A percentile compares a stretch with the other conserved stretches of the same genome.
These are phyloP conservation scores for Dendrobium chrysotoxum DNA, from an alignment of 106 monocot species.

Conservation along the genomic window DNA sequence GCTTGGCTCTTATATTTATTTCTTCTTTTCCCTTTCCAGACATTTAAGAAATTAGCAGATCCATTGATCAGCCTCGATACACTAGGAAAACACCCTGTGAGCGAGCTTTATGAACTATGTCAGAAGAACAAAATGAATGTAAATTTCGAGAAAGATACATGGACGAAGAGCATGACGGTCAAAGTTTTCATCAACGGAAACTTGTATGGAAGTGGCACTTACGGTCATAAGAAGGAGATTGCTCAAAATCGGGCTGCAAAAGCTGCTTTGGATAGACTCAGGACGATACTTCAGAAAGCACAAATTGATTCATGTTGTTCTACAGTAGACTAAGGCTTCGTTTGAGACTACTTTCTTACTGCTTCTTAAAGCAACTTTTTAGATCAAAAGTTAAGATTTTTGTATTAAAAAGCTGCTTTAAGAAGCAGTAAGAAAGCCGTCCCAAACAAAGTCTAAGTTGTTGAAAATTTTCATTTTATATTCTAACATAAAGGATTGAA, in stretches of 20 bases:
- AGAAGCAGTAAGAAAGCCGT: too few relatives aligned
- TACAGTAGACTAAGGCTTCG: neutral
- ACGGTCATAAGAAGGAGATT: conserved; percentile 34
- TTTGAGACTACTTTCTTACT: too few relatives aligned
- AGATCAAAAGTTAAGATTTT: too few relatives aligned
- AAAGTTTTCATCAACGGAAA: conserved; percentile 32
- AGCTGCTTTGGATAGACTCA: conserved; percentile 33
- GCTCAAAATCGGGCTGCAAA: conserved; percentile 48
- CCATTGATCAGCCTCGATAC: conserved; percentile 35
- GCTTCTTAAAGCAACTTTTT: too few relatives aligned
- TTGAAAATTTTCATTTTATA: too few relatives aligned
- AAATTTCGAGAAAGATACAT: conserved; percentile 20
- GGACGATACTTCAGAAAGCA: neutral
- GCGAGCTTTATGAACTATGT: conserved; percentile 46
- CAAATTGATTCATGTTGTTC: neutral
- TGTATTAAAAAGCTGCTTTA: too few relatives aligned
- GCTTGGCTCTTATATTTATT: neutral
- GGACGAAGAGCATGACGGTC: conserved; percentile 15
- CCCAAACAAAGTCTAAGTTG: too few relatives aligned
- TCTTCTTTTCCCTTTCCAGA: conserved; percentile 3
- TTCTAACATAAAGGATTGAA: too few relatives aligned
- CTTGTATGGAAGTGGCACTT: conserved; percentile 29
- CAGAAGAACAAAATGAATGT: conserved; percentile 25
- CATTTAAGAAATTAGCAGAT: conserved; percentile 31
- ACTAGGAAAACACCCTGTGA: conserved; percentile 33